phyloP scores from a whole-genome alignment of 1,284 basidiomycete genomes.

The Rhodotorula sp. region DNA sequence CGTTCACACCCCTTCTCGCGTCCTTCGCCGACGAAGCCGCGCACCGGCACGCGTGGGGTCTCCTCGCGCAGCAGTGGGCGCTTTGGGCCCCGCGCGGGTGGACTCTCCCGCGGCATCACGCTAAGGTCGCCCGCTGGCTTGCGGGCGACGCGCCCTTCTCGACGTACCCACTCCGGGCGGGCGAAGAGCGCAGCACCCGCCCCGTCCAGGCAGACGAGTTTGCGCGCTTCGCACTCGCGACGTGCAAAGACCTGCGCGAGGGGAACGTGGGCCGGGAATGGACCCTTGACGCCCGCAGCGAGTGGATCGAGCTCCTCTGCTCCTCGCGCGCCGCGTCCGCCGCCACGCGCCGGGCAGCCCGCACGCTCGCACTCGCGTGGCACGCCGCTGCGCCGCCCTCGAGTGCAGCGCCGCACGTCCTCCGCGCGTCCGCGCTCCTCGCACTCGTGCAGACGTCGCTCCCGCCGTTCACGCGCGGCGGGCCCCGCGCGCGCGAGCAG shows the following conservation, averaged over 20 bases:
- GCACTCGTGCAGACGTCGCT: conserved; percentile 4
- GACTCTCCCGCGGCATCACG: conserved; percentile 41
- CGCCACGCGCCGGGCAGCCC: conserved; percentile 6
- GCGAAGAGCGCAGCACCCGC: not conserved
- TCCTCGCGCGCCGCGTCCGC: not conserved
- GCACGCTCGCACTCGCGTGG: conserved; percentile 3
- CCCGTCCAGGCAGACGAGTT: not conserved
- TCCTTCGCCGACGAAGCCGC: conserved; percentile 8
- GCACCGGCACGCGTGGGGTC: conserved; percentile 17
- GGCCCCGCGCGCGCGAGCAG: not conserved
- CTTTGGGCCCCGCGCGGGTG: conserved; percentile 62
- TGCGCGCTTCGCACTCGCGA: not conserved
- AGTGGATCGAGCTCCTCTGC: conserved; percentile 7
- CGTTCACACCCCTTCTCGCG: not conserved
- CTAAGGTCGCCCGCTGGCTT: conserved; percentile 25
- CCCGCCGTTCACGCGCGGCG: not conserved
- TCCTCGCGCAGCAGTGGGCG: conserved; percentile 11
- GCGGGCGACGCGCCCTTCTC: conserved; percentile 12
- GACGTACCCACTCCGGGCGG: not conserved
- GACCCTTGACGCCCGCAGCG: not conserved
- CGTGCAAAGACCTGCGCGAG: not conserved
- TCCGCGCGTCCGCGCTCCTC: conserved; percentile 5
- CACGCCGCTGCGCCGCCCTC: not conserved
- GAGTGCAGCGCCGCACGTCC: conserved; percentile 3
- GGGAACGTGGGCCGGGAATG: not conserved